A percentile compares a stretch with the other conserved stretches of the same genome.
These are phyloP conservation scores for Annulohypoxylon moriforme DNA, from an alignment of 495 filamentous ascomycete species.

Conservation along the genomic window DNA sequence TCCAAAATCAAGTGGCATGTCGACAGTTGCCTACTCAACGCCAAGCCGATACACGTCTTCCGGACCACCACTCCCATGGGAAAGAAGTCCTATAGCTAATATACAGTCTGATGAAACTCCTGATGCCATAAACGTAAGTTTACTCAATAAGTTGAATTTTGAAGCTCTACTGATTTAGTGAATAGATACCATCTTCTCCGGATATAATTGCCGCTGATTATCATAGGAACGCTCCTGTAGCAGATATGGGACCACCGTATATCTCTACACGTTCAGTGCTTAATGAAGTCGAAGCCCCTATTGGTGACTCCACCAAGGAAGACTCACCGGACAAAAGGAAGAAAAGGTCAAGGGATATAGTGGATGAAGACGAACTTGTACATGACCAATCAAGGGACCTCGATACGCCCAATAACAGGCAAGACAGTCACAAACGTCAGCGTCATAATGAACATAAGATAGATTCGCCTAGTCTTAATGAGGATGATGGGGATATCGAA, in stretches of 20 bases:
- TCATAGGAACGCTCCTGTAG: conserved; percentile 11
- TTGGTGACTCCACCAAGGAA: background rate
- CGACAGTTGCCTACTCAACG: conserved; percentile 47
- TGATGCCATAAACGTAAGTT: conserved; percentile 36
- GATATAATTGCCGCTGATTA: conserved; percentile 36
- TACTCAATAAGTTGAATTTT: background rate
- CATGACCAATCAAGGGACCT: conserved; percentile 16
- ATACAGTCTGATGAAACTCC: conserved; percentile 20
- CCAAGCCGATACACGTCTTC: conserved; percentile 44
- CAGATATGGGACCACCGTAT: background rate
- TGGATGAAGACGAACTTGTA: conserved; percentile 43
- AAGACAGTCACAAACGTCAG: conserved; percentile 32
- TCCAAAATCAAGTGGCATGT: conserved; percentile 44
- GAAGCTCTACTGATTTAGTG: conserved; percentile 14
- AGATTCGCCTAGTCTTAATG: conserved; percentile 1
- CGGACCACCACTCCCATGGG: conserved; percentile 45
- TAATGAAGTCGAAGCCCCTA: conserved; percentile 3
- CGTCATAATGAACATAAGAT: conserved; percentile 15
- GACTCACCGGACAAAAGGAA: conserved; percentile 15
- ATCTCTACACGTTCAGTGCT: background rate
- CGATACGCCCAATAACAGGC: conserved; percentile 2
- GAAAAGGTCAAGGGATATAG: conserved; percentile 17
- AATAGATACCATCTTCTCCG: conserved; percentile 45
- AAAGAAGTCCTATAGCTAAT: conserved; percentile 24
- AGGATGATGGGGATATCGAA: conserved; percentile 27